A percentile compares a stretch with the other conserved stretches of the same genome.
Evolutionary conservation across 306 rosid genomes (phyloP).

Genomic region (Begonia masoniana): DNA sequence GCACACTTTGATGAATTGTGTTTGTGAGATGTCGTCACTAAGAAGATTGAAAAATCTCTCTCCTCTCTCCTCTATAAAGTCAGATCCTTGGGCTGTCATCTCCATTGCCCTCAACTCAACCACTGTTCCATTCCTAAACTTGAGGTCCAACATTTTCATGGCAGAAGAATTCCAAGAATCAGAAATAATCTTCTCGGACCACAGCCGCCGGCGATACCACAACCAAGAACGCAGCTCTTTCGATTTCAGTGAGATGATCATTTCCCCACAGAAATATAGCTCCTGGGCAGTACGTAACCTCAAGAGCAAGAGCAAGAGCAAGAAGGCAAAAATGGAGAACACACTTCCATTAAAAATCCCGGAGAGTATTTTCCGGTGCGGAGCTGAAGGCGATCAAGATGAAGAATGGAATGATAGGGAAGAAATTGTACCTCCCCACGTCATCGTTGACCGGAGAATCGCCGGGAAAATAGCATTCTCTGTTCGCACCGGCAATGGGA

Average conservation of each 20-base stretch:
- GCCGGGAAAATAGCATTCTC: constrained; percentile 65
- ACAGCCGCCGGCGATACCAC: constrained; percentile 1
- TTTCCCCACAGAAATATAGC: background rate
- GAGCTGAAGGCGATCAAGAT: constrained; percentile 9
- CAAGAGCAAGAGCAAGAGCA: constrained; percentile 3
- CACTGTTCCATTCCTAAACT: constrained; percentile 21
- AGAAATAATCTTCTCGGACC: constrained; percentile 50
- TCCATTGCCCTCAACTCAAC: background rate
- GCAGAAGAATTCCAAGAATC: constrained; percentile 59
- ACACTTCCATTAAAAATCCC: constrained; percentile 62
- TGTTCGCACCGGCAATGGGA: constrained; percentile 59
- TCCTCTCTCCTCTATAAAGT: constrained; percentile 9
- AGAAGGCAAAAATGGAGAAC: constrained; percentile 7
- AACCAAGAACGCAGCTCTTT: background rate
- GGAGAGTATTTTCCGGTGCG: constrained; percentile 2
- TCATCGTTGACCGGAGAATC: constrained; percentile 38
- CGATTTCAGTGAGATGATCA: background rate
- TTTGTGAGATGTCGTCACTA: no score
- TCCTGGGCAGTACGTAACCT: background rate
- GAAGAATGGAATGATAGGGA: constrained; percentile 24
- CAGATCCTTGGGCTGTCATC: constrained; percentile 1
- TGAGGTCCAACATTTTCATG: constrained; percentile 12
- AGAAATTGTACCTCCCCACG: constrained; percentile 73
- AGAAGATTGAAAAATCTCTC: background rate
- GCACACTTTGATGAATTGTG: no score